Conservation (phyloP, 2,329 filamentous ascomycete species). For the Chaetomium sp. region DNA sequence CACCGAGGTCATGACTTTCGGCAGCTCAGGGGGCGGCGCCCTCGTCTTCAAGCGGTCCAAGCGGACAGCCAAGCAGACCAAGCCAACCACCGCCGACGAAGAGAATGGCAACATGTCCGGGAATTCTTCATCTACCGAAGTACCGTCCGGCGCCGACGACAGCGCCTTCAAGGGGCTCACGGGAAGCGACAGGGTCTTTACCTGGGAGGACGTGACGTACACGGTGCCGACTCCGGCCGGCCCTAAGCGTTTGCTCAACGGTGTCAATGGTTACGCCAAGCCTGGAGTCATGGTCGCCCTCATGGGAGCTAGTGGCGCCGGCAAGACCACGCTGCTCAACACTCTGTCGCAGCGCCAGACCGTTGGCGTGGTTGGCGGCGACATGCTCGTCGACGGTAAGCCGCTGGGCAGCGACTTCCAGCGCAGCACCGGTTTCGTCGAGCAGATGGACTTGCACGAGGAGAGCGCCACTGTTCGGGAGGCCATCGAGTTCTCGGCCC, state of each 20-base stretch:
- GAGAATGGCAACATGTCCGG: conserved; percentile 51
- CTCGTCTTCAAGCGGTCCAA: conserved; percentile 33
- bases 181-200: conserved; percentile 55
- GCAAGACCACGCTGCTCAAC: conserved; percentile 82
- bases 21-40: conserved; percentile 49
- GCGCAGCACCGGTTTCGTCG: conserved; percentile 70
- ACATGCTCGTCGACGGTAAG: conserved; percentile 69
- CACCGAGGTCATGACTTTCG: conserved; percentile 64
- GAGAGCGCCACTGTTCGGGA: conserved; percentile 68
- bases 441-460: conserved; percentile 71
- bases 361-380: conserved; percentile 65
- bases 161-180: conserved; percentile 23
- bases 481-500: conserved; percentile 66
- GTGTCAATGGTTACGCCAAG: conserved; percentile 75
- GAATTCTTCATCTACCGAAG: conserved; percentile 33
- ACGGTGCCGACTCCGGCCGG: conserved; percentile 58
- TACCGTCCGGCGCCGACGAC: conserved; percentile 29
- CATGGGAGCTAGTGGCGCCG: conserved; percentile 79
- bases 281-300: conserved; percentile 79
- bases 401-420: conserved; percentile 67
- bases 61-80: conserved; percentile 24
- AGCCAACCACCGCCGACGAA: conserved; percentile 49
- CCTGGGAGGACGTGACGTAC: conserved; percentile 71
- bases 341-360: conserved; percentile 70
- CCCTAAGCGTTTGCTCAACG: conserved; percentile 48